These are phyloP conservation scores for Calonectria hongkongensis DNA, from an alignment of 2,329 filamentous ascomycete species.

Conservation along the genomic window DNA sequence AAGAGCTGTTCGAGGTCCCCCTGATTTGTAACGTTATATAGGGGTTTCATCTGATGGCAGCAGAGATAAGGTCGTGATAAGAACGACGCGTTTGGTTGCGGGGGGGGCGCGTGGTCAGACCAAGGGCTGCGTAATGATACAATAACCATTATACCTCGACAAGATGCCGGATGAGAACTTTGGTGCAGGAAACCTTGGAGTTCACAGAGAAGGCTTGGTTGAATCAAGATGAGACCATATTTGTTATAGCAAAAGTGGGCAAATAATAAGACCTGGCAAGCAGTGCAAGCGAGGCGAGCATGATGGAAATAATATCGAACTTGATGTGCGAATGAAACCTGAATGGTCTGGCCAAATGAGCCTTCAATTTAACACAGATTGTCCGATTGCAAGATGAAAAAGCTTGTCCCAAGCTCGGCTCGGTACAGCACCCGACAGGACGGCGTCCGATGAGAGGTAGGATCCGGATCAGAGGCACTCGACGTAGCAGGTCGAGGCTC, in stretches of 20 bases:
- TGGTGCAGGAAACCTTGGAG: slow-evolving; percentile 2
- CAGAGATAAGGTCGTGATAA: neutral
- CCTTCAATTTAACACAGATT: slow-evolving; percentile 31
- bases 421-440: slow-evolving; percentile 11
- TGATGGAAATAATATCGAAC: neutral
- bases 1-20: neutral
- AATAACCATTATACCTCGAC: neutral
- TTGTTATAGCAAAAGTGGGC: slow-evolving; percentile 12
- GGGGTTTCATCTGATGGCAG: neutral
- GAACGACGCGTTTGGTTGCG: neutral
- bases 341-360: slow-evolving; percentile 18
- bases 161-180: neutral
- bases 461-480: slow-evolving; percentile 21
- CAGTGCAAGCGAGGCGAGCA: neutral
- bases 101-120: neutral
- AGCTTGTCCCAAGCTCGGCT: neutral
- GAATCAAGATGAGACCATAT: slow-evolving; percentile 33
- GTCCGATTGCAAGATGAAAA: neutral
- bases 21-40: neutral
- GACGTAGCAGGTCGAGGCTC: neutral
- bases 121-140: slow-evolving; percentile 1
- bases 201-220: slow-evolving; percentile 7
- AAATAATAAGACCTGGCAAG: slow-evolving; percentile 2
- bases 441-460: neutral
- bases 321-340: slow-evolving; percentile 13